Conservation (phyloP, 441 rosid genomes). For the Populus trichocarpa region DNA sequence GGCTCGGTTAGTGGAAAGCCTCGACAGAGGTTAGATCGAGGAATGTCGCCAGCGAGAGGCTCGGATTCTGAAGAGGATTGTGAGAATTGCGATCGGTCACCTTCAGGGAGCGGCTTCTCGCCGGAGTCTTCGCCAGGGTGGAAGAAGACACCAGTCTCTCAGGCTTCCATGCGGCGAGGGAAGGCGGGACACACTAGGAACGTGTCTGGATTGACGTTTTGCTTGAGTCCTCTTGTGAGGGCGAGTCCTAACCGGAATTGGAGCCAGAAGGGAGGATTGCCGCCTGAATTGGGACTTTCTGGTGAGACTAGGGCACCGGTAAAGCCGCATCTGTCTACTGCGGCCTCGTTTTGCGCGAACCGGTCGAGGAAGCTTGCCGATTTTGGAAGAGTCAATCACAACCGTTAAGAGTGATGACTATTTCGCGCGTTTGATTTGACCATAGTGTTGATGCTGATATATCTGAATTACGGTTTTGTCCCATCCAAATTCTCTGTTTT, state of each 20-base stretch:
- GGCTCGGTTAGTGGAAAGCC: slow-evolving; percentile 3
- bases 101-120: slow-evolving; percentile 36
- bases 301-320: slow-evolving; percentile 40
- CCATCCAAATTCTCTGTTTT: slow-evolving; percentile 17
- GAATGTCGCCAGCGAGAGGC: slow-evolving; percentile 57
- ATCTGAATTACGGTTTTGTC: slow-evolving; percentile 29
- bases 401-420: slow-evolving; percentile 42
- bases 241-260: slow-evolving; percentile 71
- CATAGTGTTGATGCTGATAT: neutral
- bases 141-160: slow-evolving; percentile 32
- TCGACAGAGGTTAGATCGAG: slow-evolving; percentile 20
- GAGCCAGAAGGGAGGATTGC: slow-evolving; percentile 48
- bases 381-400: slow-evolving; percentile 59
- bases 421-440: slow-evolving; percentile 27
- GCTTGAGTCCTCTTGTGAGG: slow-evolving; percentile 87
- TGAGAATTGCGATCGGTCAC: slow-evolving; percentile 23
- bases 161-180: slow-evolving; percentile 34
- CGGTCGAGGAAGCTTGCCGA: slow-evolving; percentile 86
- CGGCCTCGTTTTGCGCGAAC: slow-evolving; percentile 66
- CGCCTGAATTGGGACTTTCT: slow-evolving; percentile 38
- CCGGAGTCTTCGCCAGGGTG: slow-evolving; percentile 35
- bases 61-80: slow-evolving; percentile 30
- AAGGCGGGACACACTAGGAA: slow-evolving; percentile 34
- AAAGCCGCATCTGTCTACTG: slow-evolving; percentile 60
- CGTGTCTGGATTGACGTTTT: slow-evolving; percentile 55